Base-by-base conservation (phyloP, 2,329 filamentous ascomycete species). In the Chrysosporium keratinophilum region DNA sequence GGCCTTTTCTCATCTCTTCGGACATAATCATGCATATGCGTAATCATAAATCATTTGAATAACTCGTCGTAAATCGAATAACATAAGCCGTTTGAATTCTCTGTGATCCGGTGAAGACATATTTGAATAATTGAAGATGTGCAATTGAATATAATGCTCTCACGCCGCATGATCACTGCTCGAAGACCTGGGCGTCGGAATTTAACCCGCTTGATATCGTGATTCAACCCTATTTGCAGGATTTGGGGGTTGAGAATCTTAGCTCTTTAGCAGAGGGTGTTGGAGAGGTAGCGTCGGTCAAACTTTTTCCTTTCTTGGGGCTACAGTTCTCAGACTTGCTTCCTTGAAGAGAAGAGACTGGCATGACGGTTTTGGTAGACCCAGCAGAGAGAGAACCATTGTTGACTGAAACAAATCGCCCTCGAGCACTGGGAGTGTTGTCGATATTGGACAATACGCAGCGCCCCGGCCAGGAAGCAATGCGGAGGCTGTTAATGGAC, bases 241-340 rank as follows among this genome's bases (percentile, higher is more conserved):
- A 69, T 19, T 64, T 66, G 47, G 69, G 65, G 40, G 68, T 68
- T 15, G 65, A 64, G 43, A 68, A 58, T 35, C 64, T 54, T 40
- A 72, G 63, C 56, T 69, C 67, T 61, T 69, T 69, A 54, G 68
- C 66, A 12, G 69, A 68, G 11, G 69, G 66, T 23, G 65, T 62
- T 3, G 69, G 69, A 11, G 70, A 72, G 41, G 64, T 52, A 33
- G 69, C 69, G 12, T 65, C 68, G 14, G 34, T 65, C 67, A 43
- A 28, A 10, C 9, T 37, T 17, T 48, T 69, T 66, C 41, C 50
- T 57, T 71, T 74, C 31, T 66, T 66, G n/a, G 71, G 68, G 55
- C 66, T 74, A 23, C 69, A 68, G 50, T 67, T 66, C 43, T 66
- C 66, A 11, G 70, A 66, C 47, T 63, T 65, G 47, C 60, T 60